Evolutionary conservation across 768 basidiomycete genomes (phyloP).

Genomic region (Daedalea quercina): DNA sequence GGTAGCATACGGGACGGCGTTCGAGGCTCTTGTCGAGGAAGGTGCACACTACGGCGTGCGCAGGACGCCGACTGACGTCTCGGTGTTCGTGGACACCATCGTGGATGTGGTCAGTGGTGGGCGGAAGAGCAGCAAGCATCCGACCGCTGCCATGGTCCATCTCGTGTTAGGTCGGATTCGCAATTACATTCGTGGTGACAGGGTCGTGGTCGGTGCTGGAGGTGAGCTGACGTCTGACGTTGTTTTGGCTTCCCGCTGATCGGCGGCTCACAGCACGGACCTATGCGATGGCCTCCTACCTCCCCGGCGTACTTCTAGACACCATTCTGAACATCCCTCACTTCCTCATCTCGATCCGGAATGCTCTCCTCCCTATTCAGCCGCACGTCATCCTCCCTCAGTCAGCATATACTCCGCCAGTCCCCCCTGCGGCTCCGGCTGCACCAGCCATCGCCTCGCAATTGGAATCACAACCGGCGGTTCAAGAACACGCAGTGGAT

Average conservation of each 20-base stretch:
- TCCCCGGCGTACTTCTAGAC: constrained; percentile 63
- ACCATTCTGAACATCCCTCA: constrained; percentile 60
- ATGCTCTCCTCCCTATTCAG: constrained; percentile 48
- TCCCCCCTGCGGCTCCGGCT: constrained; percentile 21
- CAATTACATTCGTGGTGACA: constrained; percentile 58
- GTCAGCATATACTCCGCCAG: constrained; percentile 18
- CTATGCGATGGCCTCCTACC: constrained; percentile 61
- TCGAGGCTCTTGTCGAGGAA: constrained; percentile 41
- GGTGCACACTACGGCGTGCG: constrained; percentile 34
- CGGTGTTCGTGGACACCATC: constrained; percentile 52
- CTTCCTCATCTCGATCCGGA: constrained; percentile 53
- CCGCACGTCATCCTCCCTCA: constrained; percentile 30
- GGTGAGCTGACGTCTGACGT: constrained; percentile 39
- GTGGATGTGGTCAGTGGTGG: constrained; percentile 56
- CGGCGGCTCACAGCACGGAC: constrained; percentile 47
- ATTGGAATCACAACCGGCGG: background rate
- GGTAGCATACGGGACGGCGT: constrained; percentile 65
- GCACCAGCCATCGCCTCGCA: constrained; percentile 4
- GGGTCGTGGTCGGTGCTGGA: constrained; percentile 74
- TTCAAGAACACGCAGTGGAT: constrained; percentile 5
- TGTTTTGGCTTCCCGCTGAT: background rate
- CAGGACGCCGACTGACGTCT: constrained; percentile 49
- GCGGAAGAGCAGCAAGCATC: constrained; percentile 31
- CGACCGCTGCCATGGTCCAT: constrained; percentile 33
- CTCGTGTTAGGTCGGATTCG: constrained; percentile 41